These are phyloP conservation scores for Fusarium citri DNA, from an alignment of 2,329 filamentous ascomycete species.

Conservation along the genomic window DNA sequence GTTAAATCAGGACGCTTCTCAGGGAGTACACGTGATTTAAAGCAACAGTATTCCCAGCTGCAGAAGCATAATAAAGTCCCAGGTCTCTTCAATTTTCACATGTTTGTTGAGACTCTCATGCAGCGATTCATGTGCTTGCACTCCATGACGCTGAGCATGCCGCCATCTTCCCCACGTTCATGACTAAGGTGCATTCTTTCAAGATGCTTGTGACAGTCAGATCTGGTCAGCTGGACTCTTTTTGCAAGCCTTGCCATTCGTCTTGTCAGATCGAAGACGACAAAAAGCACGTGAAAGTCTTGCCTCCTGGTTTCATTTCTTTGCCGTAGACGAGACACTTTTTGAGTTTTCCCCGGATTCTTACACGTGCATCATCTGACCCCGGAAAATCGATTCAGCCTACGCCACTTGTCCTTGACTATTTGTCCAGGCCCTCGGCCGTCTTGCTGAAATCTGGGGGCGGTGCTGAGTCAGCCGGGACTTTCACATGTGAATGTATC, in stretches of 20 bases:
- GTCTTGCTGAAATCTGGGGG: constrained; percentile 7
- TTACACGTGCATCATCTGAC: constrained; percentile 40
- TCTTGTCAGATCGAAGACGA: background rate
- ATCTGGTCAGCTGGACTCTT: constrained; percentile 32
- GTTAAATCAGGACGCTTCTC: background rate
- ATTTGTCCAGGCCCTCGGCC: constrained; percentile 18
- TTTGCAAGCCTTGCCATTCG: constrained; percentile 21
- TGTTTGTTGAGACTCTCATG: background rate
- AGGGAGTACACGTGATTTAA: constrained; percentile 22
- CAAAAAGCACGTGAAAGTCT: constrained; percentile 40
- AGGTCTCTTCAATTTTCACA: constrained; percentile 27
- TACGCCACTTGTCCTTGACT: constrained; percentile 25
- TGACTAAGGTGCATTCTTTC: constrained; percentile 30
- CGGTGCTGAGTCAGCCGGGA: constrained; percentile 21
- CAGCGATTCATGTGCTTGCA: background rate
- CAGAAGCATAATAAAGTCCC: background rate
- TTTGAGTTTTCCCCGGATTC: constrained; percentile 42
- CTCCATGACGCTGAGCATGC: constrained; percentile 31
- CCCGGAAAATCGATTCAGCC: constrained; percentile 29
- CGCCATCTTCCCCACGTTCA: constrained; percentile 32
- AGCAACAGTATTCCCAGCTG: background rate
- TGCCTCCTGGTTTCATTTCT: constrained; percentile 9
- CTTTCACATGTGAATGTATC: constrained; percentile 29
- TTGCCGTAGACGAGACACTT: constrained; percentile 17
- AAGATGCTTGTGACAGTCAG: constrained; percentile 33